phyloP scores from a whole-genome alignment of 2,329 filamentous ascomycete genomes.

The Diaporthe vaccinii region DNA sequence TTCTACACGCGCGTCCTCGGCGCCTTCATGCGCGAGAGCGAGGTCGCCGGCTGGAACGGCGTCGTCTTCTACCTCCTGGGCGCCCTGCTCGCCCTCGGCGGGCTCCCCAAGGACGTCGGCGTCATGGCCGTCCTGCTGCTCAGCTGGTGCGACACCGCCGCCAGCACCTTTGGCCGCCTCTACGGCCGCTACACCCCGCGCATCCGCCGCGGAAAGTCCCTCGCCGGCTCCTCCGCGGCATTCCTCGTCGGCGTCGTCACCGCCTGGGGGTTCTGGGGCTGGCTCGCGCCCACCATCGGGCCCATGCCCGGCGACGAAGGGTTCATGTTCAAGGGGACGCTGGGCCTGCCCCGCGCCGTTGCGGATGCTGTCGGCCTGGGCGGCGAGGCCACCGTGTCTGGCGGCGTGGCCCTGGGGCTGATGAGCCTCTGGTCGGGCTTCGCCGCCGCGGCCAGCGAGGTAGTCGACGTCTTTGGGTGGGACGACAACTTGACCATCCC shows the following conservation, averaged over 20 bases:
- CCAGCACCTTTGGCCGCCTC: slow-evolving; percentile 90
- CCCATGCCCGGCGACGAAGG: slow-evolving; percentile 77
- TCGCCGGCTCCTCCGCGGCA: slow-evolving; percentile 89
- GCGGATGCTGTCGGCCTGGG: slow-evolving; percentile 73
- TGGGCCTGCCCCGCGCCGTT: slow-evolving; percentile 76
- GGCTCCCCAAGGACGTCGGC: slow-evolving; percentile 93
- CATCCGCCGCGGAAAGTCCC: slow-evolving; percentile 88
- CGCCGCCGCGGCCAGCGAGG: slow-evolving; percentile 89
- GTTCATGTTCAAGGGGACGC: slow-evolving; percentile 85
- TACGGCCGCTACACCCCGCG: slow-evolving; percentile 92
- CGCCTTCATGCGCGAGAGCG: slow-evolving; percentile 95
- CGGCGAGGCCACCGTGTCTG: slow-evolving; percentile 74
- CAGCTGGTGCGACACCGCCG: slow-evolving; percentile 98
- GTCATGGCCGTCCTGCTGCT: slow-evolving; percentile 91
- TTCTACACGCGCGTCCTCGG: slow-evolving; percentile 88
- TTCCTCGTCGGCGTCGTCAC: slow-evolving; percentile 86
- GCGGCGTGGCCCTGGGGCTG: slow-evolving; percentile 79
- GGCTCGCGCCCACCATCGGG: slow-evolving; percentile 78
- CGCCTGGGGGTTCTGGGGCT: slow-evolving; percentile 90
- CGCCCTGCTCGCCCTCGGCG: slow-evolving; percentile 85
- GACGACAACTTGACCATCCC: slow-evolving; percentile 99
- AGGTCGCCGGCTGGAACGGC: slow-evolving; percentile 94
- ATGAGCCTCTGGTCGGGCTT: slow-evolving; percentile 92
- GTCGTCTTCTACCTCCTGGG: slow-evolving; percentile 97
- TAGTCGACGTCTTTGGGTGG: slow-evolving; percentile 91